Evolutionary conservation across 768 basidiomycete genomes (phyloP).

Genomic region (Boletellus ananas): DNA sequence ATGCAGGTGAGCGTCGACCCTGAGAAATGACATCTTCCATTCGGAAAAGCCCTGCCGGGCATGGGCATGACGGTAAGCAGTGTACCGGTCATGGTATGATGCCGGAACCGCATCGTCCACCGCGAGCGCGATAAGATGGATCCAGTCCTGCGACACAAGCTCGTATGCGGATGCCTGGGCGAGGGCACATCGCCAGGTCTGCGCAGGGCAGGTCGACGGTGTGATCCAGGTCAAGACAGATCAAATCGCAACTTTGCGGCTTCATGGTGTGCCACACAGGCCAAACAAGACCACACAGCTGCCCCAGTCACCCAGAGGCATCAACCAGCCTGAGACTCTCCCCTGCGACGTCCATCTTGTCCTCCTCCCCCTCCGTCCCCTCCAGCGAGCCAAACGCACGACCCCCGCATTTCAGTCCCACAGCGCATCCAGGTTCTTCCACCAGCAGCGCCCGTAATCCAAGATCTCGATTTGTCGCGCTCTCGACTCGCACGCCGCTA

Average conservation of each 20-base stretch:
- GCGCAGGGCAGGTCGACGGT: background rate
- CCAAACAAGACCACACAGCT: constrained; percentile 29
- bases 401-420: background rate
- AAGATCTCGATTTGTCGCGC: constrained; percentile 18
- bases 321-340: constrained; percentile 26
- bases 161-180: no score
- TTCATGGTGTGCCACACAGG: constrained; percentile 21
- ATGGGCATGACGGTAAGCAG: no score
- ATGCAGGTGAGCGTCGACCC: no score
- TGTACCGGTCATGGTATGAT: no score
- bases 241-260: background rate
- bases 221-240: background rate
- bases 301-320: constrained; percentile 30
- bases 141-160: no score
- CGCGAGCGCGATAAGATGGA: no score
- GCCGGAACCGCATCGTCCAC: no score
- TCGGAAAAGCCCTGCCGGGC: no score
- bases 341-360: constrained; percentile 12
- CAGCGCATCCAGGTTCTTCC: background rate
- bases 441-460: constrained; percentile 4
- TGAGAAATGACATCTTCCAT: no score
- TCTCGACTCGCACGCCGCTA: constrained; percentile 33
- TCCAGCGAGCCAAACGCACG: background rate
- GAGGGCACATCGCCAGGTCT: no score
- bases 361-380: constrained; percentile 3